Evolutionary conservation across 2,329 filamentous ascomycete species (phyloP), one percentile per base, ranked within the genome.

Genomic region (Pestalotiopsis sp.): DNA sequence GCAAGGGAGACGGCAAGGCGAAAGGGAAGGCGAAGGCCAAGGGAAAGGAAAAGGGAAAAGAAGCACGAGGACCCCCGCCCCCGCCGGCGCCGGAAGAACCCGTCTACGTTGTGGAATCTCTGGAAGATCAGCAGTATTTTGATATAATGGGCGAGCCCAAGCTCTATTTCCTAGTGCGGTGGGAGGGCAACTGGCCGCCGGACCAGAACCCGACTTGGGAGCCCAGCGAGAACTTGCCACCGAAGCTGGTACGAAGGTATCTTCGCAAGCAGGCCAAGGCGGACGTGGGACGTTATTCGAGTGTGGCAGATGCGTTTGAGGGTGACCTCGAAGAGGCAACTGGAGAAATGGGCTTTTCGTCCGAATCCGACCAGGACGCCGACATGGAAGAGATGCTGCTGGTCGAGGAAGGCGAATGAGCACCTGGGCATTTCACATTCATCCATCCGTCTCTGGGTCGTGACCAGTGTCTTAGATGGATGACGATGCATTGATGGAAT

Each of bases 131-230:
- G 68, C 77, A 77, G 17, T 64, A 81, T 4, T 75, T 80, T 56
- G 76, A 83, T 3, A 78, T 81, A 1, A 77, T 80, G 4, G 74
- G 72, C 2, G 77, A 77, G 9, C 62, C 73, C 0, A 77, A 83
- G 1, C 83, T 83, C 3, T 82, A 81, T 68, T 90, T 86, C 75
- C 79, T 83, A 38, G 86, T 90, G 1, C 82, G 84, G 6, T 90
- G 87, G 87, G 83, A 82, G 59, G 87, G 87, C 7, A 77, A 87
- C 68, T 90, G 87, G 87, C 86, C 87, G 0, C 77, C 81, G 0
- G 84, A 83, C 9, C 82, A 88, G 73, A 88, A 90, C 67, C 85
- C 86, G 0, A 86, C 87, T 0, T 90, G 87, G 87, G 87, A 90
- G 72, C 87, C 87, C 0, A 82, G 85, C 70, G 81, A 81, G 3